phyloP scores from a whole-genome alignment of 192 early-diverging fungal genomes.

The Entomortierella beljakovae region DNA sequence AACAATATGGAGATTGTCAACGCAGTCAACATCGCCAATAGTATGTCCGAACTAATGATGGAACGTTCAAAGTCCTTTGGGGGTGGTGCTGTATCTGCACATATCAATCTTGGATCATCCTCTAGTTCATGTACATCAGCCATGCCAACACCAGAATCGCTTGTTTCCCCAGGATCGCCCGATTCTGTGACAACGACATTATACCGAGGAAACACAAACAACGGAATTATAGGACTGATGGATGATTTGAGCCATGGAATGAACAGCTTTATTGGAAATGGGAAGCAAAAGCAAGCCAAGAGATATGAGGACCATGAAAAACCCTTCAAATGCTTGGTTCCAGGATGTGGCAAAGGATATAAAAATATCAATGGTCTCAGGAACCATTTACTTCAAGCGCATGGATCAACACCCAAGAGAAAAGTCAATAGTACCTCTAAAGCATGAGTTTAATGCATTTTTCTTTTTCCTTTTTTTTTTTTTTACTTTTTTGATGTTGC shows the following conservation, averaged over 20 bases:
- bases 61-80: neutral
- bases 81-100: neutral
- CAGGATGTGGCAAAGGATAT: conserved; percentile 75
- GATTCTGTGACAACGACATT: neutral
- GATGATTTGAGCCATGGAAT: too few relatives aligned
- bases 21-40: too few relatives aligned
- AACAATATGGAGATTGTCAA: too few relatives aligned
- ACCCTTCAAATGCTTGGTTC: conserved; percentile 76
- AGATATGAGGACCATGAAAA: conserved; percentile 50
- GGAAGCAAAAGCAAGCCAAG: conserved; percentile 1
- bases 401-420: conserved; percentile 56
- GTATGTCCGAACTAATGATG: neutral
- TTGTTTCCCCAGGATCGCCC: neutral
- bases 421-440: neutral
- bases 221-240: too few relatives aligned
- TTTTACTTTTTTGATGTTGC: too few relatives aligned
- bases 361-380: conserved; percentile 85
- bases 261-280: neutral
- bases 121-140: neutral
- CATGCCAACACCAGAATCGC: neutral
- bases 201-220: neutral
- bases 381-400: conserved; percentile 81
- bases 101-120: neutral
- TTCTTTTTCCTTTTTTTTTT: too few relatives aligned
- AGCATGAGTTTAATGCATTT: too few relatives aligned